Evolutionary conservation across 1,284 basidiomycete genomes (phyloP), one percentile per base, ranked within the genome.

Genomic region (Ganoderma lingzhi): DNA sequence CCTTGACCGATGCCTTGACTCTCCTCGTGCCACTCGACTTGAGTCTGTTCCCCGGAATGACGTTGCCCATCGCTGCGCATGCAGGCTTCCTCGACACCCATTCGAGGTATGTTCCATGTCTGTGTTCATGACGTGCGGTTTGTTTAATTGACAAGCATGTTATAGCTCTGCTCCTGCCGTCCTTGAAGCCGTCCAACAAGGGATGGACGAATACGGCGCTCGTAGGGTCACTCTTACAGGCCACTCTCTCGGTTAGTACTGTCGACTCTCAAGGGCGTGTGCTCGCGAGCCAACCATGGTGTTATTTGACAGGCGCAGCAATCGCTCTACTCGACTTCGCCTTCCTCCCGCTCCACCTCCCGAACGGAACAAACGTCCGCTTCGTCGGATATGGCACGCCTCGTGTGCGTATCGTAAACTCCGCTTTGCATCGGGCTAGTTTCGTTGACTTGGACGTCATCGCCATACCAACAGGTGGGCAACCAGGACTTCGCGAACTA

Each of bases 401-500:
- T 28, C 83, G 90, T 37, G 89, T 77, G 87, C 74, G 69, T 62
- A 35, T 10, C 8, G n/a, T 9, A 23, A 19, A 15, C 4, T 64
- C 56, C 19, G 19, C 14, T 64, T 64, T 42, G 35, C 39, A 55
- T 28, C 35, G n/a, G 19, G 39, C 6, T n/a, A 19, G 23, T 48
- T 19, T 48, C 44, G 23, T 37, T 19, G 30, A 51, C 42, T 51
- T 10, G 9, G 41, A n/a, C 35, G 6, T 37, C 41, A 37, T 35
- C 44, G 30, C 5, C 32, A 15, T 55, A 14, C 14, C 39, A 42
- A 44, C 53, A 64, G 63, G 63, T 90, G 83, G 86, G 86, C 87
- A 64, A 90, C 87, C 44, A 91, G 88, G 75, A 80, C 82, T 75
- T 86, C 78, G 88, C 88, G 0, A 71, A 88, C 73, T 89, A 86